A percentile compares a stretch with the other conserved stretches of the same genome.
phyloP scores from a whole-genome alignment of 2,329 filamentous ascomycete genomes.

The Diaporthe sp. region DNA sequence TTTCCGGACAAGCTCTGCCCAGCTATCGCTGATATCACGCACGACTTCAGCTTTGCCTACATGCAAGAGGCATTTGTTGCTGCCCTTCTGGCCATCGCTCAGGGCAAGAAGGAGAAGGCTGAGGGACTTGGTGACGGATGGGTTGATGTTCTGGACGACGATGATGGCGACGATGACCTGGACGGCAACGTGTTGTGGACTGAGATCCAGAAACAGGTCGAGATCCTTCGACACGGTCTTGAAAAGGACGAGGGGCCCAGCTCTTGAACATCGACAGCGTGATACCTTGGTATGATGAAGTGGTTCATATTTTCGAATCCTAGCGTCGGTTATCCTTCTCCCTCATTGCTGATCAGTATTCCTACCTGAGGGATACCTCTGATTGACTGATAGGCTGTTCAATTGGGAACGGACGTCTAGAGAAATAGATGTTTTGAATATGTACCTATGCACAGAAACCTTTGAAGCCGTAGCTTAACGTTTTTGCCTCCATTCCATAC shows the following conservation, averaged over 20 bases:
- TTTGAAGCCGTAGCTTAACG: not conserved
- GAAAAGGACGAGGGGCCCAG: constrained; percentile 50
- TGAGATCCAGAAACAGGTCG: constrained; percentile 74
- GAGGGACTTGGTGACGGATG: constrained; percentile 52
- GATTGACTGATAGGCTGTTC: not conserved
- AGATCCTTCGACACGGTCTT: constrained; percentile 72
- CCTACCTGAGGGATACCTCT: not conserved
- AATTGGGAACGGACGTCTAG: not conserved
- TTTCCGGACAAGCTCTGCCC: constrained; percentile 71
- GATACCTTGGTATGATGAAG: not conserved
- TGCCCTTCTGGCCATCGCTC: constrained; percentile 70
- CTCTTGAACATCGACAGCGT: not conserved
- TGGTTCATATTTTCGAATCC: not conserved
- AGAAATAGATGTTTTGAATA: not conserved
- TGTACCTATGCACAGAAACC: not conserved
- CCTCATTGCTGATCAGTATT: not conserved
- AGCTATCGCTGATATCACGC: constrained; percentile 73
- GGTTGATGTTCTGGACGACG: constrained; percentile 49
- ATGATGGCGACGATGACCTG: constrained; percentile 56
- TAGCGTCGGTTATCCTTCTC: not conserved
- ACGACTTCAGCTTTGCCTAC: constrained; percentile 78
- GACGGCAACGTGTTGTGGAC: constrained; percentile 69
- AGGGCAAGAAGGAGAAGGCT: constrained; percentile 42
- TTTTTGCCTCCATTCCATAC: constrained; percentile 10
- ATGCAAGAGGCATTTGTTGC: constrained; percentile 79